Evolutionary conservation across 1,284 basidiomycete genomes (phyloP), one percentile per base, ranked within the genome.

Genomic region (Ceratobasidium sp.): DNA sequence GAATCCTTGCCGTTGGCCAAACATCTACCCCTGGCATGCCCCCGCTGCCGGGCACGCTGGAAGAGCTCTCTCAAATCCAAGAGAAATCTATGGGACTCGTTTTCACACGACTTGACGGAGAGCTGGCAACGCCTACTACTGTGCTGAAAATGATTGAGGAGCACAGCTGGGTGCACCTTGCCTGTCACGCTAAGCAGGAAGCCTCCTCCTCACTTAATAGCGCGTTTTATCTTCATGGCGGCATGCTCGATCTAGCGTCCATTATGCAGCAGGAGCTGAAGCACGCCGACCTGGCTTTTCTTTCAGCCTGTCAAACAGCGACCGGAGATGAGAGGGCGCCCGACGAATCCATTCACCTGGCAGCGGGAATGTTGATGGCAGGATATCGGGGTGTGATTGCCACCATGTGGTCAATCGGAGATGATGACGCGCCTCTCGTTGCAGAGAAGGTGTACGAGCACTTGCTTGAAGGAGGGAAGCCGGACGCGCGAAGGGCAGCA

Each of bases 321-420:
- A 23, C 57, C 1, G 43, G 58, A 16, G 58, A 72, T n/a, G 26
- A 35, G 13, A 38, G 0, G 18, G 18, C 21, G 13, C 59, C 71
- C 6, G 49, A 72, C 14, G 44, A 72, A 21, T 18, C 71, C 4
- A 21, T 72, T 4, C 38, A 58, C 28, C 55, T 71, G 5, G 67
- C 67, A 6, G 67, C 67, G 6, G 67, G 54, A 3, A 57, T 71
- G 38, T 5, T 58, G 55, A 57, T 61, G 13, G 67, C 55, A 4
- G 67, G 67, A n/a, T 71, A 57, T 38, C 44, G 32, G 2, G 5
- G 14, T 8, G 44, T 49, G 2, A 55, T 72, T 32, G 58, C 28
- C 18, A 72, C 71, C 4, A 59, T 72, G 54, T 61, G 58, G 55
- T 55, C 69, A 6, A 62, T 72, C 28, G 11, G 9, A 13, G 71